These are phyloP conservation scores for Aurantiochytrium sp. DNA, from an alignment of 108 stramenopile genomes.

Conservation along the genomic window DNA sequence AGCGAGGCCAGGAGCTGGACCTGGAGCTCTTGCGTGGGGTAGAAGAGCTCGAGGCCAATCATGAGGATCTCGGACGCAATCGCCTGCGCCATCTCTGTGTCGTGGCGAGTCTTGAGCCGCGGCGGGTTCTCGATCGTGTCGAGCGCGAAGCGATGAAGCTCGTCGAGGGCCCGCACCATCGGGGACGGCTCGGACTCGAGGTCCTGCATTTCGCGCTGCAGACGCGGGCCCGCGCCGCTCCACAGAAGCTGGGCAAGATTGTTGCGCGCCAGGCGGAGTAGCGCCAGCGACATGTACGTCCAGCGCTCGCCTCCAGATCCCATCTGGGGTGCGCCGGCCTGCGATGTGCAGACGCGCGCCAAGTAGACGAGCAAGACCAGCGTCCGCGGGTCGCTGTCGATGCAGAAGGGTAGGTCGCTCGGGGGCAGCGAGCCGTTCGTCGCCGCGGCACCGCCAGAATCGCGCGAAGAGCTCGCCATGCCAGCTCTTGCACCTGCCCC, in stretches of 20 bases:
- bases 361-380: constrained; percentile 40
- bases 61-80: constrained; percentile 40
- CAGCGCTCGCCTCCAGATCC: constrained; percentile 29
- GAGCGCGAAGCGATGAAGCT: constrained; percentile 35
- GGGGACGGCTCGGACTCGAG: background rate
- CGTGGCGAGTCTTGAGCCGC: background rate
- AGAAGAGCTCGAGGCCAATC: constrained; percentile 43
- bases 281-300: constrained; percentile 37
- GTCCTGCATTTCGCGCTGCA: constrained; percentile 31
- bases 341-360: background rate
- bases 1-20: constrained; percentile 41
- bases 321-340: background rate
- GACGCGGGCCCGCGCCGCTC: background rate
- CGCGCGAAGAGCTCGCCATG: too few species aligned
- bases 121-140: constrained; percentile 40
- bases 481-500: background rate
- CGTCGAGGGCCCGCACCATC: background rate
- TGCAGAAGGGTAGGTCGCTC: constrained; percentile 10
- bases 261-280: constrained; percentile 35
- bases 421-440: background rate
- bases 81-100: constrained; percentile 23
- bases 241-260: constrained; percentile 41
- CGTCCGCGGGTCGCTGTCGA: constrained; percentile 37
- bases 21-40: constrained; percentile 39
- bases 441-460: background rate